Base-by-base conservation (phyloP, 2,329 filamentous ascomycete genomes). In the Penicillium sp. region DNA sequence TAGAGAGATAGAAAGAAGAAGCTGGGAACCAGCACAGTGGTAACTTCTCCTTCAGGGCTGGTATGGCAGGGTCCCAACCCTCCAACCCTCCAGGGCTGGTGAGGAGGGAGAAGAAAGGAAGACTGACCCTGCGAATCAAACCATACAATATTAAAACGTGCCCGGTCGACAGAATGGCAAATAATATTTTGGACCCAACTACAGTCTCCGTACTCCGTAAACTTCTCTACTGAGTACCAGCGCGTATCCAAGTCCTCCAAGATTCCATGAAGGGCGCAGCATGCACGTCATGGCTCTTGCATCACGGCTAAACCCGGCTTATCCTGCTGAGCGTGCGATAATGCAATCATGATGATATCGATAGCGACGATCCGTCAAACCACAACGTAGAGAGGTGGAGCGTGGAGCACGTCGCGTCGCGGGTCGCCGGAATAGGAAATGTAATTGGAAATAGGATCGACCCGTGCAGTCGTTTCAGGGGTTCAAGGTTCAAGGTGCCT, bases 111-210 rank as follows among this genome's bases (percentile, higher is more conserved):
- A 40, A 39, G 39, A 38, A 28, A 41, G 38, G 27, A 34, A 48
- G 31, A 14, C 10, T 40, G 23, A 40, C 40, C 42, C 44, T 46
- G 32, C 40, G 37, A 37, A 16, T 37, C 18, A 16, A 29, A 23
- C 18, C n/a, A n/a, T 20, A 4, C 18, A 36, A 39, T 54, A 51
- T 54, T 57, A 57, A 57, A 55, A 42, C 42, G 38, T 44, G 41
- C 22, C 18, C 22, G 14, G 40, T 36, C 46, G 37, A 49, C 34
- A n/a, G 14, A 26, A 28, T 40, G 28, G 40, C 35, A 34, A 47
- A 37, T 18, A 11, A 11, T 9, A 23, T 37, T 34, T 20, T 18
- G 3, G 6, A 18, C 31, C 11, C 16, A 20, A 11, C 26, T 28
- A 11, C n/a, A n/a, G n/a, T n/a, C 26, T 28, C 9, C 7, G 3